Evolutionary conservation across 495 filamentous ascomycete genomes (phyloP).

Genomic region (Xylaria telfairii): DNA sequence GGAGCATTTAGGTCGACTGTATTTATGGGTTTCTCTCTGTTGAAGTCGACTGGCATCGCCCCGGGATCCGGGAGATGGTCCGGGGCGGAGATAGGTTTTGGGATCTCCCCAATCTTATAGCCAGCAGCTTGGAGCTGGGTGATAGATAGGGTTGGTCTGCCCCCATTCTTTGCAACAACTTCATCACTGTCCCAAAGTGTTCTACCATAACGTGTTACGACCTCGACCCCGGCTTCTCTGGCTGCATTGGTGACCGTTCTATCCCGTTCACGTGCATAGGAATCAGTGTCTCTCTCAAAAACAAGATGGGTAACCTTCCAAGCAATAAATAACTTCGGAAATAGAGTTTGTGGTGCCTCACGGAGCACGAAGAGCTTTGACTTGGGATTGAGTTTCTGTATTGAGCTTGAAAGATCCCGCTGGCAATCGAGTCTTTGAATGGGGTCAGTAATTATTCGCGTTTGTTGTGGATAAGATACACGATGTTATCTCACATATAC

Average conservation of each 20-base stretch:
- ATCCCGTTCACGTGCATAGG: slow-evolving; percentile 68
- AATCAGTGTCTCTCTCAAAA: slow-evolving; percentile 76
- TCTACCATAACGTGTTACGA: slow-evolving; percentile 63
- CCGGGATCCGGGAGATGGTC: slow-evolving; percentile 64
- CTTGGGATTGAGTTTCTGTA: slow-evolving; percentile 65
- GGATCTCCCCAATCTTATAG: slow-evolving; percentile 56
- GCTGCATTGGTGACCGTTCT: slow-evolving; percentile 58
- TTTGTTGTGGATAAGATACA: not conserved
- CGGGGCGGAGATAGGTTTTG: slow-evolving; percentile 61
- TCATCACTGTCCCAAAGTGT: slow-evolving; percentile 73
- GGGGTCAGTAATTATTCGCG: not conserved
- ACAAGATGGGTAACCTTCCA: slow-evolving; percentile 75
- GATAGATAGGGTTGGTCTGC: slow-evolving; percentile 74
- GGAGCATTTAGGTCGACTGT: slow-evolving; percentile 62
- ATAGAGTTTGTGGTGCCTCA: slow-evolving; percentile 69
- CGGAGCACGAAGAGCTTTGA: slow-evolving; percentile 71
- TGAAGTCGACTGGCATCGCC: slow-evolving; percentile 59
- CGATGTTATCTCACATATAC: slow-evolving; percentile 54
- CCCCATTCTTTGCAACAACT: slow-evolving; percentile 64
- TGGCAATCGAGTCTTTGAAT: slow-evolving; percentile 65
- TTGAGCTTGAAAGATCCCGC: slow-evolving; percentile 64
- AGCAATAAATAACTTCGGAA: slow-evolving; percentile 69
- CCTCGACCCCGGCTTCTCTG: slow-evolving; percentile 66
- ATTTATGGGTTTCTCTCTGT: slow-evolving; percentile 52
- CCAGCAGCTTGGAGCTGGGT: slow-evolving; percentile 61